phyloP scores from a whole-genome alignment of 2,329 filamentous ascomycete species.

The Hypoxylon sp. region DNA sequence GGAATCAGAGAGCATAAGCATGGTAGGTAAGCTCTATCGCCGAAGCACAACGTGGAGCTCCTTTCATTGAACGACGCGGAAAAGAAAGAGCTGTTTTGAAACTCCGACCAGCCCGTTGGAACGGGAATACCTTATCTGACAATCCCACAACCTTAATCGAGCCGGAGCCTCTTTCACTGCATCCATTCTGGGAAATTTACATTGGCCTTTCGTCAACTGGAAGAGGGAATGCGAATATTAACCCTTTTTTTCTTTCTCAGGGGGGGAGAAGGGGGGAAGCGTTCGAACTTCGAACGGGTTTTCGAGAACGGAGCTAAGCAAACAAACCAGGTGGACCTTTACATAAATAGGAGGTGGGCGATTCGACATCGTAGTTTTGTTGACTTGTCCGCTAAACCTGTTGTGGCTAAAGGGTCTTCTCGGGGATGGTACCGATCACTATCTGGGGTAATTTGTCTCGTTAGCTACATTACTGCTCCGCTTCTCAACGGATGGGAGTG shows the following conservation, averaged over 20 bases:
- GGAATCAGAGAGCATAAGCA: too few relatives aligned
- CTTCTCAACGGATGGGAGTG: slow-evolving; percentile 32
- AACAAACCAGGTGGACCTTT: too few relatives aligned
- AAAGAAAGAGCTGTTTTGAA: slow-evolving; percentile 7
- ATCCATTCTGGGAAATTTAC: background rate
- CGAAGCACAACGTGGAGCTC: background rate
- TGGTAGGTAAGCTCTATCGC: slow-evolving; percentile 3
- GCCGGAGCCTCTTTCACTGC: background rate
- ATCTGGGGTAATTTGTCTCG: slow-evolving; percentile 24
- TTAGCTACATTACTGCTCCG: slow-evolving; percentile 12
- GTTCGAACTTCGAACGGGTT: slow-evolving; percentile 1
- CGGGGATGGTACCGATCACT: slow-evolving; percentile 23
- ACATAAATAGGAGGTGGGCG: slow-evolving; percentile 13
- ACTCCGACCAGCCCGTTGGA: slow-evolving; percentile 9
- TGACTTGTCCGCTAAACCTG: slow-evolving; percentile 17
- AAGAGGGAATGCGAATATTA: too few relatives aligned
- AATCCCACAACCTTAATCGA: background rate
- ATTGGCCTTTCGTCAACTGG: background rate
- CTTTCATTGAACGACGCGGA: slow-evolving; percentile 8
- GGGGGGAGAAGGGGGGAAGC: too few relatives aligned
- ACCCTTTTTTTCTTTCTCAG: background rate
- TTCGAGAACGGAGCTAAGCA: slow-evolving; percentile 20
- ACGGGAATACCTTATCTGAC: background rate
- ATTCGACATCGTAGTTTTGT: slow-evolving; percentile 30
- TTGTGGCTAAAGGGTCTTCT: slow-evolving; percentile 13